A percentile compares a stretch with the other conserved stretches of the same genome.
Conservation (phyloP, 345 rosid genomes). For the Barbarea vulgaris region DNA sequence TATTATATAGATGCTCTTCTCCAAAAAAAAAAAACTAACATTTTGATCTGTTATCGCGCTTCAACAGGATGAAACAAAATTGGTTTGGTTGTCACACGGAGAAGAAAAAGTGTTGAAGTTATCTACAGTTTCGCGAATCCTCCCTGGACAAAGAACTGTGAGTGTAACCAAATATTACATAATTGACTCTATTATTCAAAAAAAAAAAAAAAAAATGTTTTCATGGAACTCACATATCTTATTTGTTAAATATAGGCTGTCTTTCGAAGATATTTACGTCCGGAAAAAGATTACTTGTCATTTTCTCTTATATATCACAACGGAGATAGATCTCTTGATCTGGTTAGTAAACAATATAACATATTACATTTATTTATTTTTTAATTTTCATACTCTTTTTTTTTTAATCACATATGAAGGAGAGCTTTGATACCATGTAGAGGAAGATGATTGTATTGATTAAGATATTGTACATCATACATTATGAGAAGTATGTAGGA, state of each 20-base stretch:
- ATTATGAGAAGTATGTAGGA: too few relatives aligned
- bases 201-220: neutral
- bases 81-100: constrained; percentile 85
- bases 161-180: constrained; percentile 39
- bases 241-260: constrained; percentile 60
- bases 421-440: too few relatives aligned
- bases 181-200: neutral
- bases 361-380: neutral
- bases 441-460: too few relatives aligned
- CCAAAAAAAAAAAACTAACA: neutral
- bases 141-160: constrained; percentile 97
- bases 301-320: constrained; percentile 91
- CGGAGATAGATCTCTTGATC: constrained; percentile 90
- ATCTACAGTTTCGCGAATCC: constrained; percentile 61
- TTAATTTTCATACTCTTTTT: neutral
- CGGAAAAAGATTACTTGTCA: constrained; percentile 91
- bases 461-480: too few relatives aligned
- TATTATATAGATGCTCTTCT: too few relatives aligned
- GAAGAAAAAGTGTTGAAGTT: constrained; percentile 71
- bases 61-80: constrained; percentile 77
- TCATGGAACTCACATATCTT: neutral
- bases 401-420: neutral
- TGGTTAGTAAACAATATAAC: constrained; percentile 58
- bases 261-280: constrained; percentile 87
- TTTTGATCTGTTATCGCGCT: neutral